Conservation (phyloP, 805 yeast genomes). For the Brettanomyces bruxellensis region DNA sequence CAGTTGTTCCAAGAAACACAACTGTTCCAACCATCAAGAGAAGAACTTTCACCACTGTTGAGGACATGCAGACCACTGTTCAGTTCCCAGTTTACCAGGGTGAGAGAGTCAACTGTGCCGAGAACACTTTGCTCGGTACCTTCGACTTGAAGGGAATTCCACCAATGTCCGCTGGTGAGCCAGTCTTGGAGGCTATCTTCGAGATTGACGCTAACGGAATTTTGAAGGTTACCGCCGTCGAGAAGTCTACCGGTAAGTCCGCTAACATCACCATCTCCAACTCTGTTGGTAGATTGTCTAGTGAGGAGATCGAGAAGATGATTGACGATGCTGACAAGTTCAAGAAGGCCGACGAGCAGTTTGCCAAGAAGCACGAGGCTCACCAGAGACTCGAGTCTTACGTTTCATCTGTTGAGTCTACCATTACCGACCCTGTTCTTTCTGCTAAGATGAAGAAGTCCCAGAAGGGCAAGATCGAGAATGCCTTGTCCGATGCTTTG, state of each 20-base stretch:
- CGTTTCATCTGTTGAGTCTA: slow-evolving; percentile 91
- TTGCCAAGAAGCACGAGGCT: slow-evolving; percentile 99
- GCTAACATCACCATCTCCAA: slow-evolving; percentile 98
- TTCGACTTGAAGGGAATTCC: slow-evolving; percentile 97
- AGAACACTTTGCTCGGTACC: slow-evolving; percentile 97
- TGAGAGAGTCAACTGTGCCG: slow-evolving; percentile 98
- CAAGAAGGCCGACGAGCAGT: slow-evolving; percentile 98
- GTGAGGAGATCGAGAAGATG: slow-evolving; percentile 97
- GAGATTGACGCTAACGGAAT: slow-evolving; percentile 99
- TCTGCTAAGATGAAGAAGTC: slow-evolving; percentile 96
- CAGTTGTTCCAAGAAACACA: slow-evolving; percentile 98
- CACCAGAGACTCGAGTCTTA: slow-evolving; percentile 98
- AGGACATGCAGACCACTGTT: slow-evolving; percentile 97
- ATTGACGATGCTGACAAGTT: slow-evolving; percentile 97
- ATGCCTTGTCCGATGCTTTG: slow-evolving; percentile 96
- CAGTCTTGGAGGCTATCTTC: slow-evolving; percentile 97
- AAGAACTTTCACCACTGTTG: slow-evolving; percentile 97
- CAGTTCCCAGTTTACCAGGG: slow-evolving; percentile 99
- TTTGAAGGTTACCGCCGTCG: slow-evolving; percentile 97
- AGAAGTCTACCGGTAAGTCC: slow-evolving; percentile 97
- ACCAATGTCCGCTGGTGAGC: slow-evolving; percentile 98
- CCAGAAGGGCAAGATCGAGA: slow-evolving; percentile 94
- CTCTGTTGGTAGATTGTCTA: slow-evolving; percentile 97
- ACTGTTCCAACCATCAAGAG: slow-evolving; percentile 99
- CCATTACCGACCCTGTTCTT: slow-evolving; percentile 96